A percentile compares a stretch with the other conserved stretches of the same genome.
Conservation (phyloP, 2,329 filamentous ascomycete species). For the Diaporthe ampelina region DNA sequence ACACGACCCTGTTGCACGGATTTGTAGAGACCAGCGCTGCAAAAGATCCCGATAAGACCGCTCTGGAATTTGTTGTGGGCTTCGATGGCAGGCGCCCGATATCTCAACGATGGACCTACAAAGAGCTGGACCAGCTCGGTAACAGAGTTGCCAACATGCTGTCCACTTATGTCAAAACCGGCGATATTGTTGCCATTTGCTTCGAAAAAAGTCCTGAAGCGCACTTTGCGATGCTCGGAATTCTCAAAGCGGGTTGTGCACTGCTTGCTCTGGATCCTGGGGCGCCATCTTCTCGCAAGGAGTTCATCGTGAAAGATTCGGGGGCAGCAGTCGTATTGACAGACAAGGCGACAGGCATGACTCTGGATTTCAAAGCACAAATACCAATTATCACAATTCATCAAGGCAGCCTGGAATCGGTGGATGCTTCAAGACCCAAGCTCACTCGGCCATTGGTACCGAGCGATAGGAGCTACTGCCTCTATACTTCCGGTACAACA, state of each 20-base stretch:
- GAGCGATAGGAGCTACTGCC: conserved; percentile 80
- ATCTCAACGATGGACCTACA: conserved; percentile 78
- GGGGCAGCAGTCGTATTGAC: conserved; percentile 74
- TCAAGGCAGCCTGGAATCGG: conserved; percentile 48
- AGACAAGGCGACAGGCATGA: conserved; percentile 48
- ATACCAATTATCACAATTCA: conserved; percentile 53
- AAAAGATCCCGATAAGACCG: conserved; percentile 69
- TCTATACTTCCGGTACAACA: conserved; percentile 91
- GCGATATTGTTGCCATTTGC: conserved; percentile 79
- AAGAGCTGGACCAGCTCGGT: conserved; percentile 77
- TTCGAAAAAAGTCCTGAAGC: conserved; percentile 90
- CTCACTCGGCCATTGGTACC: conserved; percentile 54
- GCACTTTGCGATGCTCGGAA: conserved; percentile 84
- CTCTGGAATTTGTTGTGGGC: conserved; percentile 80
- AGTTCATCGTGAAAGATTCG: conserved; percentile 84
- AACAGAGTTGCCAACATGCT: conserved; percentile 81
- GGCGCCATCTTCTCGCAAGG: conserved; percentile 79
- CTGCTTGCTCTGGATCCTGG: conserved; percentile 85
- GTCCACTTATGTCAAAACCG: conserved; percentile 61
- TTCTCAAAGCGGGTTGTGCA: conserved; percentile 84
- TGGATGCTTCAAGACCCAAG: conserved; percentile 45
- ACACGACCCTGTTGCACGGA: conserved; percentile 77
- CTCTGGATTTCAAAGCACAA: conserved; percentile 52
- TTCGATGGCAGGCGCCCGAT: conserved; percentile 62
- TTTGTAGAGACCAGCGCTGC: conserved; percentile 78